These are phyloP conservation scores for Pythium scleroteichum DNA, from an alignment of 352 stramenopile species.

Conservation along the genomic window DNA sequence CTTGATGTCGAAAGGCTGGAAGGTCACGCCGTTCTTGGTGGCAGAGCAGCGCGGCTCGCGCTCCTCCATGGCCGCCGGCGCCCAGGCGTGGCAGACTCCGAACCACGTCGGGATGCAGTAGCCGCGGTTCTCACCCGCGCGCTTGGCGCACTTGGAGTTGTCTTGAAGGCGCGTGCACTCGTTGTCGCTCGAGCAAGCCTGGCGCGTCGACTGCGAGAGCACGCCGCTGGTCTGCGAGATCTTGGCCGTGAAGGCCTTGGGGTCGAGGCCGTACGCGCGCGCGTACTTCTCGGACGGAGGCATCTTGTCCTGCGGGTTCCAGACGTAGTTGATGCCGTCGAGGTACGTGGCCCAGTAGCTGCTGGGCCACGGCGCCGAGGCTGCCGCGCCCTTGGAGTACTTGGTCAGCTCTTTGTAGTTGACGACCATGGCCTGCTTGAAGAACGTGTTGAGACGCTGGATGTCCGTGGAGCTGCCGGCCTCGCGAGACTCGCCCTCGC, in stretches of 20 bases:
- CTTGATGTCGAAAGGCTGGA: slow-evolving; percentile 32
- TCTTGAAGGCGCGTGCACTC: slow-evolving; percentile 18
- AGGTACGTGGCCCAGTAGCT: slow-evolving; percentile 28
- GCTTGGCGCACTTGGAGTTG: slow-evolving; percentile 17
- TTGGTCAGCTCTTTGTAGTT: slow-evolving; percentile 23
- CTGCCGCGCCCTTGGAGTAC: slow-evolving; percentile 3
- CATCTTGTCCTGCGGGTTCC: slow-evolving; percentile 16
- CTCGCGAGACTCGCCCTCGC: slow-evolving; percentile 7
- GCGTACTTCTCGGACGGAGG: slow-evolving; percentile 26
- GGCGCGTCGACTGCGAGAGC: slow-evolving; percentile 1
- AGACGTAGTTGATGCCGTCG: slow-evolving; percentile 28
- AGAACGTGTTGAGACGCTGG: slow-evolving; percentile 14
- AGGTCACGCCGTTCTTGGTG: slow-evolving; percentile 26
- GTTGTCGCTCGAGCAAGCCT: slow-evolving; percentile 7
- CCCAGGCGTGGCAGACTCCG: slow-evolving; percentile 31
- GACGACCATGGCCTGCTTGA: slow-evolving; percentile 15
- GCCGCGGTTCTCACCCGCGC: slow-evolving; percentile 9
- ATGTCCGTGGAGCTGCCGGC: slow-evolving; percentile 8
- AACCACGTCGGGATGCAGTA: slow-evolving; percentile 30
- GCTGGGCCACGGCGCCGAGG: slow-evolving; percentile 13
- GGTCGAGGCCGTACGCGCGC: slow-evolving; percentile 16
- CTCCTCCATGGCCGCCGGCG: slow-evolving; percentile 27
- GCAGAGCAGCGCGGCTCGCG: slow-evolving; percentile 25
- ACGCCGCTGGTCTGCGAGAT: slow-evolving; percentile 22
- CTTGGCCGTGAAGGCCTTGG: slow-evolving; percentile 14